Percentiles rank a stretch among this genome's conserved stretches.
phyloP scores from a whole-genome alignment of 2,329 filamentous ascomycete genomes.

The Venturia pyrina region DNA sequence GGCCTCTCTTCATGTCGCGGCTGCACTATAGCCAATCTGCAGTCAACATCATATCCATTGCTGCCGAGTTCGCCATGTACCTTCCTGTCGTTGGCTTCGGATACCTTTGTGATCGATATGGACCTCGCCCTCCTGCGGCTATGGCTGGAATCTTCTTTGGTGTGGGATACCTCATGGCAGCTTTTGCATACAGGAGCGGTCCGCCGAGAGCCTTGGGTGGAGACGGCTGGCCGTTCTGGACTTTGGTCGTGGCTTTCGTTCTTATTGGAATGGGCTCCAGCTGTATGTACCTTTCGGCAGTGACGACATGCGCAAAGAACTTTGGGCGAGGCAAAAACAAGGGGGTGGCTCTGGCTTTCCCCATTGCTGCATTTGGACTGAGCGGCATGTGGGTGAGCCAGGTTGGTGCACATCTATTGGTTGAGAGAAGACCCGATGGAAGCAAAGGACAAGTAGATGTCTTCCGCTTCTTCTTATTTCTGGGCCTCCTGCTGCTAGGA shows the following conservation, averaged over 20 bases:
- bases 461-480: slow-evolving; percentile 78
- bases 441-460: slow-evolving; percentile 55
- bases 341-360: slow-evolving; percentile 77
- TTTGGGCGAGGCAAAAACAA: slow-evolving; percentile 83
- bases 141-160: slow-evolving; percentile 67
- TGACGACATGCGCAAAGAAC: slow-evolving; percentile 98
- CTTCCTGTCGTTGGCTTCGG: slow-evolving; percentile 84
- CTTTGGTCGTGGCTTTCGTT: slow-evolving; percentile 81
- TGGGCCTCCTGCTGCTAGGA: slow-evolving; percentile 58
- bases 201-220: slow-evolving; percentile 41
- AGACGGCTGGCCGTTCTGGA: slow-evolving; percentile 59
- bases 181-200: slow-evolving; percentile 59
- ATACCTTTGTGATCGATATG: slow-evolving; percentile 82
- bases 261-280: slow-evolving; percentile 75
- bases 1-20: slow-evolving; percentile 75
- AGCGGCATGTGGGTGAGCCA: slow-evolving; percentile 96
- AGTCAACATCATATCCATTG: slow-evolving; percentile 82
- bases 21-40: slow-evolving; percentile 84
- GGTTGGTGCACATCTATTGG: slow-evolving; percentile 67
- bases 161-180: slow-evolving; percentile 72
- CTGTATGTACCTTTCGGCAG: slow-evolving; percentile 77
- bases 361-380: slow-evolving; percentile 85
- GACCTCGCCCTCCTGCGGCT: slow-evolving; percentile 66
- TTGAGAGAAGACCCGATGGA: slow-evolving; percentile 56
- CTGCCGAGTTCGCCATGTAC: slow-evolving; percentile 81